Evolutionary conservation across 2,329 filamentous ascomycete species (phyloP), one percentile per base, ranked within the genome.

Genomic region (Sarocladium brachiariae): DNA sequence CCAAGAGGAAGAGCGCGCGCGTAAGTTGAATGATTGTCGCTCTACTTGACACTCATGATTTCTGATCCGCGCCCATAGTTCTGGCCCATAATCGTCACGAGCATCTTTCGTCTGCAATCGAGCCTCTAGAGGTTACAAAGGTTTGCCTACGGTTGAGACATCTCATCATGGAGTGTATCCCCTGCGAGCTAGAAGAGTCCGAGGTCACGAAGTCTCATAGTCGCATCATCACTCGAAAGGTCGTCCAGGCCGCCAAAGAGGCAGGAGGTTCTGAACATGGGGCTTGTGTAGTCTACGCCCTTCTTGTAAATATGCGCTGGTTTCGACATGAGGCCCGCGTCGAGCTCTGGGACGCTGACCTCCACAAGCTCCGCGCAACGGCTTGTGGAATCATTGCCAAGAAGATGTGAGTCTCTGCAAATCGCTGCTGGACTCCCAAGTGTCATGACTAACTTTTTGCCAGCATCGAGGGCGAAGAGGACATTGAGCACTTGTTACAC

Each of bases 351-450:
- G 92, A 99, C 67, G 84, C 91, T 6, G 86, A 89, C 53, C 74
- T 97, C 34, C 89, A 96, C 64, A 71, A 84, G 37, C 72, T 93
- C 33, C 81, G 92, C 25, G 89, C 89, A 2, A 73, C 79, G 2
- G 91, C 93, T 13, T 96, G 90, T 63, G 90, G 96, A 66, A 84
- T 96, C 45, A 86, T 99, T 60, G 91, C 93, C 18, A 99, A 97
- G 72, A 75, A 79, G 21, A 72, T 85, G 76, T 78, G 60, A 61
- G 73, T 61, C 10, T 38, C 14, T 10, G 7, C n/a, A 8, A 7
- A 27, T 25, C 16, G 24, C 16, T 21, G 10, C 35, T 4, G n/a
- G 18, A 2, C 23, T 19, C 1, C 2, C 21, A 30, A 23, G 25
- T 2, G 13, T n/a, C 14, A 50, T 7, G 7, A 9, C 39, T 43